Percentiles rank a stretch among this genome's conserved stretches.
Evolutionary conservation across 2,329 filamentous ascomycete species (phyloP).

Genomic region (Cyphellophora attinorum): DNA sequence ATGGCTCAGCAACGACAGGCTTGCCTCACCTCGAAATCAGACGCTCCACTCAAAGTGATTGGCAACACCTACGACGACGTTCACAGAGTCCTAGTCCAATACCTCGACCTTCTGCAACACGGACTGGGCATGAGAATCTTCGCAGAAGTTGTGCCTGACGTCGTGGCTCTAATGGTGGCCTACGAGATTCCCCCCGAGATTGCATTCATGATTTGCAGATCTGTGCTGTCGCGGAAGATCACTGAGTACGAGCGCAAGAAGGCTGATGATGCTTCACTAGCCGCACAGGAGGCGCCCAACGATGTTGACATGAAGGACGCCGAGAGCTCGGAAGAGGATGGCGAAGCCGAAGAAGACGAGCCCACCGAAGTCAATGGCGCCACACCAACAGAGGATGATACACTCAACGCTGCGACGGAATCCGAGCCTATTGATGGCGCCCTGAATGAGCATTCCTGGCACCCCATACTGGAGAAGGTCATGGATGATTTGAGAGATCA

Average conservation of each 20-base stretch:
- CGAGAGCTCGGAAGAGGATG: slow-evolving; percentile 20
- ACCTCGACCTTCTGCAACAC: slow-evolving; percentile 76
- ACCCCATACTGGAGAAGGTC: slow-evolving; percentile 64
- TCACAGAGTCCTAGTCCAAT: slow-evolving; percentile 75
- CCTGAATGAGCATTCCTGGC: slow-evolving; percentile 29
- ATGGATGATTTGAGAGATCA: slow-evolving; percentile 57
- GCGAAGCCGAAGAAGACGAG: slow-evolving; percentile 26
- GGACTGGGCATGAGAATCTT: slow-evolving; percentile 70
- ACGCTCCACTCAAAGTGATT: slow-evolving; percentile 79
- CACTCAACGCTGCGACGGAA: slow-evolving; percentile 27
- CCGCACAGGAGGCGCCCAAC: slow-evolving; percentile 17
- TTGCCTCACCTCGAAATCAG: slow-evolving; percentile 67
- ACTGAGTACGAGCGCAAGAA: slow-evolving; percentile 27
- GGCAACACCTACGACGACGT: slow-evolving; percentile 85
- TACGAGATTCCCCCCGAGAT: slow-evolving; percentile 72
- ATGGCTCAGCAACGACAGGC: slow-evolving; percentile 83
- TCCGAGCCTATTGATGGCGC: not conserved
- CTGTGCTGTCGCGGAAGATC: slow-evolving; percentile 61
- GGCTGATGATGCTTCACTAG: slow-evolving; percentile 12
- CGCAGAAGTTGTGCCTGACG: slow-evolving; percentile 64
- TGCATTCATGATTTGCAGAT: slow-evolving; percentile 75
- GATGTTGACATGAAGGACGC: slow-evolving; percentile 22
- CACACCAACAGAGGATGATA: slow-evolving; percentile 18
- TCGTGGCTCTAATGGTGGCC: slow-evolving; percentile 63
- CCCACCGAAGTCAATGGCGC: slow-evolving; percentile 19